Percentiles rank a stretch among this genome's conserved stretches.
Conservation (phyloP, 108 stramenopile species). For the Nitzschia inconspicua region DNA sequence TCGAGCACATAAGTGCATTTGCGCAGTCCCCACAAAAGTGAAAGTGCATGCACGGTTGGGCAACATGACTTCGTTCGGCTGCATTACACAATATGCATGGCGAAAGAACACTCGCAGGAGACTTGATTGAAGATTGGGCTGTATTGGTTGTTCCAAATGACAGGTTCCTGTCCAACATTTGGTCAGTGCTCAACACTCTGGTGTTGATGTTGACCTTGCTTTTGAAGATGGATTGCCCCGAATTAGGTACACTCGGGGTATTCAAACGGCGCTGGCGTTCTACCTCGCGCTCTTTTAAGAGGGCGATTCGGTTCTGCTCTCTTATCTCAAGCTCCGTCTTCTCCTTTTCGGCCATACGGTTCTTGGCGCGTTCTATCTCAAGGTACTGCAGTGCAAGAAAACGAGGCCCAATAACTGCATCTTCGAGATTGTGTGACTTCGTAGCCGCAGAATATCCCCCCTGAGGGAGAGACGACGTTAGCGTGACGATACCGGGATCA, state of each 20-base stretch:
- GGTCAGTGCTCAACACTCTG: background rate
- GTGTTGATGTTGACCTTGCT: background rate
- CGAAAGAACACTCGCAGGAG: conserved; percentile 1
- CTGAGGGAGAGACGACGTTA: background rate
- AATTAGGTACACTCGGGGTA: background rate
- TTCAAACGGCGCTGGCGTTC: conserved; percentile 16
- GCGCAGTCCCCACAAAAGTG: conserved; percentile 29
- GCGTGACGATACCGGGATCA: background rate
- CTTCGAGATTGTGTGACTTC: background rate
- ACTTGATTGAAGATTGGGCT: background rate
- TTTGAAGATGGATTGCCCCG: no score
- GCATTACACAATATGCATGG: conserved; percentile 23
- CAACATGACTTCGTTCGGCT: conserved; percentile 29
- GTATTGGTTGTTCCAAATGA: background rate
- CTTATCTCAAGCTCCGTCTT: background rate
- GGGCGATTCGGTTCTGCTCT: conserved; percentile 13
- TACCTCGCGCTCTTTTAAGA: conserved; percentile 12
- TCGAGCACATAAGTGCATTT: background rate
- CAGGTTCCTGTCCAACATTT: conserved; percentile 1
- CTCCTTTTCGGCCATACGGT: conserved; percentile 2
- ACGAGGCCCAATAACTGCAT: background rate
- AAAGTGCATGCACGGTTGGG: conserved; percentile 42
- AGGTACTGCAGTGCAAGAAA: background rate
- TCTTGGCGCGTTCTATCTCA: conserved; percentile 13
- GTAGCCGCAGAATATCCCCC: background rate